Conservation (phyloP, 176 grass and related monocot genomes). For the Cenchrus purpureus region DNA sequence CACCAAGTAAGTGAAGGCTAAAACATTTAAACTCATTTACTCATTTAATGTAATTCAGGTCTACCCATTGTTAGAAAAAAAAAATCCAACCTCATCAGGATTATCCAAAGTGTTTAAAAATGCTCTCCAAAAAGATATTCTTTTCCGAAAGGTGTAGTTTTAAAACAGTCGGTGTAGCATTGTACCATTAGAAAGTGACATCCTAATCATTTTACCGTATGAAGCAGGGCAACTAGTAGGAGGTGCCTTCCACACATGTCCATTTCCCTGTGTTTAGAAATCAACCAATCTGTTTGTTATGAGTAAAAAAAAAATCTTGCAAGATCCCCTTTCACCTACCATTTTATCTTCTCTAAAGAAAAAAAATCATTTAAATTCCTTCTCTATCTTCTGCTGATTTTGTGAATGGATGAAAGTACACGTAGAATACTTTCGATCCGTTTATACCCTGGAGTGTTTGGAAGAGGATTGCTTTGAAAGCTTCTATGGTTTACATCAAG, state of each 20-base stretch:
- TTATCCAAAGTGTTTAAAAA: neutral
- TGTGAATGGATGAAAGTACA: no score
- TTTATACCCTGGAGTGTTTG: no score
- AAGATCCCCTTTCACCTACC: neutral
- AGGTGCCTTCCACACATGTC: neutral
- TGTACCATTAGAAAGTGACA: slow-evolving; percentile 7
- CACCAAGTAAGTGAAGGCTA: neutral
- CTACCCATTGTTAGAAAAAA: neutral
- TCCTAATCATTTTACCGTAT: neutral
- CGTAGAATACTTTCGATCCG: no score
- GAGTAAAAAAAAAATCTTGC: neutral
- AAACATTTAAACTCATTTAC: no score
- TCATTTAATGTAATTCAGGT: neutral
- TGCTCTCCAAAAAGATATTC: neutral
- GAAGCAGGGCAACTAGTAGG: neutral
- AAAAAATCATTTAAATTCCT: no score
- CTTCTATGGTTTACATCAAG: no score
- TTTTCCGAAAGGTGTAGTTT: neutral
- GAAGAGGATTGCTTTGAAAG: no score
- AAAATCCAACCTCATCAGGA: neutral
- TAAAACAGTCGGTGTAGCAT: neutral
- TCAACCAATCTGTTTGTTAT: neutral
- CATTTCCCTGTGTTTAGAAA: neutral
- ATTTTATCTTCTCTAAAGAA: no score
- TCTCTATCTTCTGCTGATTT: no score